Conservation (phyloP, 2,329 filamentous ascomycete genomes). For the Aspergillus sp. region DNA sequence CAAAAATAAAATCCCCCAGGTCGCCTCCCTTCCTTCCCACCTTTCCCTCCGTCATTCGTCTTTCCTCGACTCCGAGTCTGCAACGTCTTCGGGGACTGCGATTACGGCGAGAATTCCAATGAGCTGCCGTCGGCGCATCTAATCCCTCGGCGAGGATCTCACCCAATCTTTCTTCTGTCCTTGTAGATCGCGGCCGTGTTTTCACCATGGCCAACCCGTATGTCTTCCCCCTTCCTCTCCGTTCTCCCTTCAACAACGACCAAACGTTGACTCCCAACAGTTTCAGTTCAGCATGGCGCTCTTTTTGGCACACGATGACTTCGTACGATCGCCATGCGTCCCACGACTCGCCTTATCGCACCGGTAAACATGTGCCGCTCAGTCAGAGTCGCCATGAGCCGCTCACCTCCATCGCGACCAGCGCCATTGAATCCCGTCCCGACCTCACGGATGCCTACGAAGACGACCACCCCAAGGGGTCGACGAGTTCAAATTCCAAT, state of each 20-base stretch:
- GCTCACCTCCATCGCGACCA: constrained; percentile 82
- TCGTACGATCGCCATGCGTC: constrained; percentile 80
- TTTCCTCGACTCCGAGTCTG: not conserved
- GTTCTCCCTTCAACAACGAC: not conserved
- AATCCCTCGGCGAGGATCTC: not conserved
- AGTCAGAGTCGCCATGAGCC: constrained; percentile 76
- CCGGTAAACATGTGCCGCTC: constrained; percentile 84
- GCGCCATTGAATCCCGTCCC: constrained; percentile 78
- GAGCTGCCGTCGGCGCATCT: not conserved
- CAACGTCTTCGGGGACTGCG: not conserved
- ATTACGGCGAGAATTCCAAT: not conserved
- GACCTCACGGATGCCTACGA: constrained; percentile 78
- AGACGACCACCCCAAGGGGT: constrained; percentile 63
- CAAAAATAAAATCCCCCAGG: constrained; percentile 5
- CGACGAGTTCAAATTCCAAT: constrained; percentile 56
- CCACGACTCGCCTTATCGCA: constrained; percentile 89
- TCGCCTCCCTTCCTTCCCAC: constrained; percentile 11
- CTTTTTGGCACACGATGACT: constrained; percentile 92
- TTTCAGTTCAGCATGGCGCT: constrained; percentile 71
- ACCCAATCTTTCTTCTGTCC: not conserved
- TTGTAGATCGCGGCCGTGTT: not conserved
- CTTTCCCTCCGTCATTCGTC: constrained; percentile 4
- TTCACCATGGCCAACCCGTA: not conserved
- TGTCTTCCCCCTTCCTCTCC: not conserved
- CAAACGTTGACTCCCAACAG: constrained; percentile 36